A percentile compares a stretch with the other conserved stretches of the same genome.
phyloP scores from a whole-genome alignment of 805 yeast species.

The Saccharomycopsis vini region DNA sequence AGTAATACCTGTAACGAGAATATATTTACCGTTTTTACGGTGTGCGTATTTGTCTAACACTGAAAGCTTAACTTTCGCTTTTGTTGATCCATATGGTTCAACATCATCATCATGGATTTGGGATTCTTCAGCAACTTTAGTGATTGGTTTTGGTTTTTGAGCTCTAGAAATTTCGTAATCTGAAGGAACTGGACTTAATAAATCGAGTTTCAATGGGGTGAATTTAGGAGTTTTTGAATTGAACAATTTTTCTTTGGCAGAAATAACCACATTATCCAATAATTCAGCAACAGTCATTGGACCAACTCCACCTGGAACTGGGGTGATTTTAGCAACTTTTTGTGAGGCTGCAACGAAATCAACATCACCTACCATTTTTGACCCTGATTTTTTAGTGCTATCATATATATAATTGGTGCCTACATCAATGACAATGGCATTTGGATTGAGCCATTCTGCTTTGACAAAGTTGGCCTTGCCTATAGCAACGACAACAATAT shows the following conservation, averaged over 20 bases:
- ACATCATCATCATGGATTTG: slow-evolving; percentile 60
- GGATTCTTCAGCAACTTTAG: slow-evolving; percentile 59
- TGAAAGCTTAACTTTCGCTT: slow-evolving; percentile 65
- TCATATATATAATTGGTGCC: slow-evolving; percentile 74
- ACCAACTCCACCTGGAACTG: slow-evolving; percentile 89
- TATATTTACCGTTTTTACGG: slow-evolving; percentile 58
- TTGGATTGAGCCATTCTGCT: slow-evolving; percentile 59
- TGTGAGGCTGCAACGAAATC: slow-evolving; percentile 46
- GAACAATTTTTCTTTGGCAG: slow-evolving; percentile 42
- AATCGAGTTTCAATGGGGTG: slow-evolving; percentile 47
- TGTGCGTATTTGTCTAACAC: slow-evolving; percentile 54
- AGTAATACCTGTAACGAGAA: slow-evolving; percentile 74
- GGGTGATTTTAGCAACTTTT: slow-evolving; percentile 53
- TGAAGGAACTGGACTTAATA: slow-evolving; percentile 66
- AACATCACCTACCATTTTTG: slow-evolving; percentile 70
- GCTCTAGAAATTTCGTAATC: slow-evolving; percentile 72
- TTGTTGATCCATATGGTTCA: slow-evolving; percentile 67
- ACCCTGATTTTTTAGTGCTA: slow-evolving; percentile 56
- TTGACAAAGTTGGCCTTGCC: slow-evolving; percentile 64
- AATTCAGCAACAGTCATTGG: slow-evolving; percentile 88
- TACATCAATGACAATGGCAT: slow-evolving; percentile 69
- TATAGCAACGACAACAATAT: slow-evolving; percentile 69
- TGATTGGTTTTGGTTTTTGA: slow-evolving; percentile 63
- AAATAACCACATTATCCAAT: slow-evolving; percentile 58
- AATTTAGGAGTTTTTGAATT: slow-evolving; percentile 23